Evolutionary conservation across 305 asterid genomes (phyloP).

Genomic region (Euphrasia arctica): DNA sequence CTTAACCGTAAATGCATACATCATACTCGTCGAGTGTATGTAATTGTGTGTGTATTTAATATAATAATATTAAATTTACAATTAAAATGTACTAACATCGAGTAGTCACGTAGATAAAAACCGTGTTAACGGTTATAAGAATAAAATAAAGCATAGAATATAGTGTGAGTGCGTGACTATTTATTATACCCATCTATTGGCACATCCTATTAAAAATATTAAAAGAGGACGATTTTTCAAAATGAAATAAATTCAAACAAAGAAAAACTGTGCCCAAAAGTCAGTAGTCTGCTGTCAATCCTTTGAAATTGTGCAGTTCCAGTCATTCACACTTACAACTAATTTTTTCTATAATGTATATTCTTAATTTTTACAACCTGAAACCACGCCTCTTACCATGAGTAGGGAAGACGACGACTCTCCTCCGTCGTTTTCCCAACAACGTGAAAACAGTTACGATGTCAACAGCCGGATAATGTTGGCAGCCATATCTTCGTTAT

Average conservation of each 20-base stretch:
- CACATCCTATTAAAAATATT: too few relatives aligned
- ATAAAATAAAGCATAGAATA: too few relatives aligned
- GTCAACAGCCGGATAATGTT: conserved; percentile 45
- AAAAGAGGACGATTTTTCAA: too few relatives aligned
- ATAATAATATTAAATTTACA: too few relatives aligned
- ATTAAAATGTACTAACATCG: too few relatives aligned
- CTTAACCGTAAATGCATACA: too few relatives aligned
- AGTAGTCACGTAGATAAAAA: too few relatives aligned
- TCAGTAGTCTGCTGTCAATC: conserved; percentile 31
- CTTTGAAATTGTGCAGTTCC: conserved; percentile 19
- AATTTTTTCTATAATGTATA: neutral
- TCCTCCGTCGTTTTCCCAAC: neutral
- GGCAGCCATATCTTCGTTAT: conserved; percentile 41
- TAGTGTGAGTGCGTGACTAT: too few relatives aligned
- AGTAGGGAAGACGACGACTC: conserved; percentile 28
- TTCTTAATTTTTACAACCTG: neutral
- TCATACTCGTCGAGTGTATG: too few relatives aligned
- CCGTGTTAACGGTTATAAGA: too few relatives aligned
- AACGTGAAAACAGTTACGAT: conserved; percentile 14
- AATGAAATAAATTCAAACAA: neutral
- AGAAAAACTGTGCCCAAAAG: conserved; percentile 11
- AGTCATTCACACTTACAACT: conserved; percentile 2
- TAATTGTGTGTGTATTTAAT: too few relatives aligned
- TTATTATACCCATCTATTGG: too few relatives aligned
- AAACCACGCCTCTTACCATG: conserved; percentile 19